A percentile compares a stretch with the other conserved stretches of the same genome.
Conservation (phyloP, 2,329 filamentous ascomycete species). For the Colletotrichum falcatum region DNA sequence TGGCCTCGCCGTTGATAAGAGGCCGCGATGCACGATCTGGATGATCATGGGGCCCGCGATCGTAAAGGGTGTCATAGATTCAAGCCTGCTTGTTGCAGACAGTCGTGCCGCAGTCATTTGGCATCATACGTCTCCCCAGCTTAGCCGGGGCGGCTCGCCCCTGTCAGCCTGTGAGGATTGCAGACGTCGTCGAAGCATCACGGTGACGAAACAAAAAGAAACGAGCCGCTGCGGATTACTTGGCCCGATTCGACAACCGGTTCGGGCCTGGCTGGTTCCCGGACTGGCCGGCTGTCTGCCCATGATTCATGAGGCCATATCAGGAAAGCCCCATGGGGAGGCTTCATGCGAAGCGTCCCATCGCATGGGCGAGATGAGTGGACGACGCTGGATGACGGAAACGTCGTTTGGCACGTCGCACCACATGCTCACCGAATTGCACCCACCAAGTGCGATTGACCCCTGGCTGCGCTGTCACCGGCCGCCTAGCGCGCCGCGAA, state of each 20-base stretch:
- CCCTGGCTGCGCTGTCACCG: neutral
- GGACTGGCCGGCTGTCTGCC: neutral
- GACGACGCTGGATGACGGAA: neutral
- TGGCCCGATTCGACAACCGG: neutral
- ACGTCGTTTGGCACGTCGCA: conserved; percentile 18
- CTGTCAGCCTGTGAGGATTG: neutral
- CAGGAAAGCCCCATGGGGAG: neutral
- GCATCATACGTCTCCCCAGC: neutral
- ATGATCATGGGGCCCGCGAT: neutral
- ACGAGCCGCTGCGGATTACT: neutral
- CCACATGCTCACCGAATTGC: neutral
- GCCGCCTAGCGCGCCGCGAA: conserved; percentile 17
- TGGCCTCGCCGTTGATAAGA: neutral
- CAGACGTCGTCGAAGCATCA: conserved; percentile 5
- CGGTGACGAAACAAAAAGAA: conserved; percentile 20
- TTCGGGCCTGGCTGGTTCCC: neutral
- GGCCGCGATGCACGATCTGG: neutral
- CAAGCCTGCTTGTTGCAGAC: neutral
- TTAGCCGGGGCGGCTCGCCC: neutral
- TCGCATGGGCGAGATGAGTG: neutral
- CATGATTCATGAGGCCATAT: neutral
- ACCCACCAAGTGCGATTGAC: neutral
- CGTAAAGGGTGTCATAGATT: neutral
- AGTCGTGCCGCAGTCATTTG: no score
- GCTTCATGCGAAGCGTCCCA: neutral